Evolutionary conservation across 2,329 filamentous ascomycete genomes (phyloP).

Genomic region (Fusarium beomiforme): DNA sequence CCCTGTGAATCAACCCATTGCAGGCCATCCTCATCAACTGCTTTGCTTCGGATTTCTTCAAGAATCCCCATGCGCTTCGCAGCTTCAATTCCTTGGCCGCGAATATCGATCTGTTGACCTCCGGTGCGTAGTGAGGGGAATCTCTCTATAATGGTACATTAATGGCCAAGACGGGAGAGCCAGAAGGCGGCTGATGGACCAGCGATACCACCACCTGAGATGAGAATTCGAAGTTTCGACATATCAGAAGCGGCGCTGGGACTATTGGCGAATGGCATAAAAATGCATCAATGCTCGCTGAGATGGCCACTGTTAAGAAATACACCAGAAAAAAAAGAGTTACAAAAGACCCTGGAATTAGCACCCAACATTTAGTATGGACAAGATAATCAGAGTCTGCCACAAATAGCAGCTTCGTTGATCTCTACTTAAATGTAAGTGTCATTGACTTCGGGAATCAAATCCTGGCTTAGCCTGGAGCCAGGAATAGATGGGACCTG

Average conservation of each 20-base stretch:
- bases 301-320: neutral
- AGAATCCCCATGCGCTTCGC: constrained; percentile 54
- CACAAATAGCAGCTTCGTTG: neutral
- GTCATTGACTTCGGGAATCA: constrained; percentile 18
- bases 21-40: constrained; percentile 56
- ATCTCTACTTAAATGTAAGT: neutral
- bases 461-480: neutral
- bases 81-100: constrained; percentile 53
- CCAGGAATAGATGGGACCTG: neutral
- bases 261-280: neutral
- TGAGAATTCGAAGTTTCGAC: constrained; percentile 55
- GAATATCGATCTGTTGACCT: constrained; percentile 59
- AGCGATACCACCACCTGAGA: constrained; percentile 58
- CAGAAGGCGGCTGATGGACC: constrained; percentile 56
- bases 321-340: neutral
- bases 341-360: neutral
- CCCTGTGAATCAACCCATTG: constrained; percentile 55
- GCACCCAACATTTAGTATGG: no score
- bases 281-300: neutral
- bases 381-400: neutral
- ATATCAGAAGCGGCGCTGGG: neutral
- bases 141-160: constrained; percentile 57
- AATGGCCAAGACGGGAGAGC: constrained; percentile 50
- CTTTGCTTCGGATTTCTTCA: constrained; percentile 52
- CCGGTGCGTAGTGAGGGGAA: constrained; percentile 48